Base-by-base conservation (phyloP, 176 grass and related monocot species). In the Aegilops bicornis region DNA sequence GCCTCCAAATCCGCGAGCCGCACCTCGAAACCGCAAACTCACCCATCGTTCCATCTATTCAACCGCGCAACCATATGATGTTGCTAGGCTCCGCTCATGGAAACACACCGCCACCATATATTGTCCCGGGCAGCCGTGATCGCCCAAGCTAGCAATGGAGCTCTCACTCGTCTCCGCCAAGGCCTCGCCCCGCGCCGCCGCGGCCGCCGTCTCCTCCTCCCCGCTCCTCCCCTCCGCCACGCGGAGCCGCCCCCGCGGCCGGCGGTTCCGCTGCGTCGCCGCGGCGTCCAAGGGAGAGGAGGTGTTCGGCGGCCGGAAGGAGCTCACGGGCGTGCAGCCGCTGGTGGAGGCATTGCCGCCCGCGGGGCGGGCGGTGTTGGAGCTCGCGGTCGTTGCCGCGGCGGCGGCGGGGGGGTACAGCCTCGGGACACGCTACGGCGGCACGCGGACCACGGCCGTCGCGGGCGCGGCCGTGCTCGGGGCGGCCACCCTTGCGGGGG, bases 391-490 rank as follows among this genome's bases (percentile, higher is more conserved):
- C 63, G 91, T 90, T 19, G 90, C 89, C 11, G 87, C 85, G 22
- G 93, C 93, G 20, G 24, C 84, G 10, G 79, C 79, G 6, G 90
- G 76, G 0, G 96, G 93, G 10, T 98, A 92, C 86, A 90, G 82
- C 31, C 35, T 98, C 84, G 96, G 91, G 67, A 87, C 91, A 22
- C 90, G 91, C 23, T 35, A 87, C 50, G 90, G 82, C 2, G 86
- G 77, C 19, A 80, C 88, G 23, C 89, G 89, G 22, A 88, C 82
- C 7, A 88, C 42, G 16, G 88, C 88, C 3, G 50, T 84, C 19
- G 90, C 82, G 22, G 92, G 90, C 13, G 94, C 91, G 3, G 92
- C 97, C 5, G 90, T 73, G 65, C 90, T 98, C 36, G 92, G 94
- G 29, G 90, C 81, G 61, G 94, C 84, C 24, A 84, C 87, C 47